Evolutionary conservation across 2,329 filamentous ascomycete genomes (phyloP), one percentile per base, ranked within the genome.

Genomic region (Nectriaceae sp.): DNA sequence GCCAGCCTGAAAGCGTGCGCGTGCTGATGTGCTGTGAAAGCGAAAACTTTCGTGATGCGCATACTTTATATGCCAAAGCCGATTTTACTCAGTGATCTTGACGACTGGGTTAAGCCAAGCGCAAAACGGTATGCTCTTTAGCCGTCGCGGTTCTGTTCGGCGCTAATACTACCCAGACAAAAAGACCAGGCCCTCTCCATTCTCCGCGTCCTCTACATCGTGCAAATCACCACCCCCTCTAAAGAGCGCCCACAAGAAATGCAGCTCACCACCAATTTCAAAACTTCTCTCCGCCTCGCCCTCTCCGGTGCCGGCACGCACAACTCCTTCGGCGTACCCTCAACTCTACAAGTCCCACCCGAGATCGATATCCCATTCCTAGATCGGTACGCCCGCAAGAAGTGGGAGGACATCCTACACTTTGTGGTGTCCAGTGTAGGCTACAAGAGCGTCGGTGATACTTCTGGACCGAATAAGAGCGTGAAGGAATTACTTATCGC

Each of bases 391-490:
- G 91, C 94, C 4, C 83, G 89, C 46, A 83, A 82, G 60, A 92
- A 96, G 65, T 99, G 94, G 92, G 95, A 99, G 69, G 88, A 90
- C 21, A 96, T 99, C 21, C 71, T 99, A 40, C 94, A 97, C 68
- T 99, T 91, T 65, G 92, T 99, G 67, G 94, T 99, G 18, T 89
- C 87, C 49, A 87, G 83, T 52, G 86, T 88, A 8, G 84, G 82
- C 2, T 81, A 53, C 67, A 75, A 62, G 64, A 72, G 53, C 64
- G 71, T 74, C 15, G 70, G 75, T 36, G 77, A 75, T 24, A 71
- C 72, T 18, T 70, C 75, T 35, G 72, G 74, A 11, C 83, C 88
- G 22, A 89, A 88, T 66, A 80, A 82, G 61, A 88, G 88, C 15
- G 95, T 97, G 22, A 95, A 93, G 70, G 83, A 89, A 55, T 79